Base-by-base conservation (phyloP, 208 protist genomes). In the Naegleria lovaniensis region DNA sequence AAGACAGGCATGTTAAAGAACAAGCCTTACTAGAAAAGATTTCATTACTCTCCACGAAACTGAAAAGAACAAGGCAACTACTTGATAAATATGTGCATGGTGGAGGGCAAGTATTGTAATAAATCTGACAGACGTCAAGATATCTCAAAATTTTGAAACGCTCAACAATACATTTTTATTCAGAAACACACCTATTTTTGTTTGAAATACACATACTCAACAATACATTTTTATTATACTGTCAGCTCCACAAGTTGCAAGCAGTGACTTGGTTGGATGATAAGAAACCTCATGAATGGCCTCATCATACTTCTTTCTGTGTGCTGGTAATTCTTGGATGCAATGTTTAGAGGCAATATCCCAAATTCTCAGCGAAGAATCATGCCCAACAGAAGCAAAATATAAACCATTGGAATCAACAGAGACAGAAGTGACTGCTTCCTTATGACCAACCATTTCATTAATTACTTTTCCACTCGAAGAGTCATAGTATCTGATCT, bases 221-320 rank as follows among this genome's bases (percentile, higher is more conserved):
- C n/a, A n/a, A 19, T 67, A 93, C 2, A 93, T 41, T 33, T 92
- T 92, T 41, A 92, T 48, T n/a, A 55, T 59, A 16, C 67, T 75
- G 43, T 93, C 92, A 29, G 92, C 92, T 36, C 92, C 92, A 87
- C 38, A 15, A 38, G 43, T 85, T 36, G 92, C 92, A 6, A 92
- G 25, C 38, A 90, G 89, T 39, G 79, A 48, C 13, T 83, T 29
- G 7, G 83, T 75, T 11, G 83, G 90, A 67, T 93, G 92, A 85
- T 91, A 93, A 15, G 36, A 41, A 40, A 93, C 40, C 6, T 40
- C 13, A 40, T 92, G 83, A 16, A 93, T 88, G n/a, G 36, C 15
- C 41, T 92, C 92, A 59, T 90, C 91, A 59, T 58, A 88, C 59
- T 93, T 93, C 29, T 59, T n/a, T 25, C 90, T 52, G 59, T 93